Evolutionary conservation across 768 basidiomycete genomes (phyloP).

Genomic region (Suillus plorans): DNA sequence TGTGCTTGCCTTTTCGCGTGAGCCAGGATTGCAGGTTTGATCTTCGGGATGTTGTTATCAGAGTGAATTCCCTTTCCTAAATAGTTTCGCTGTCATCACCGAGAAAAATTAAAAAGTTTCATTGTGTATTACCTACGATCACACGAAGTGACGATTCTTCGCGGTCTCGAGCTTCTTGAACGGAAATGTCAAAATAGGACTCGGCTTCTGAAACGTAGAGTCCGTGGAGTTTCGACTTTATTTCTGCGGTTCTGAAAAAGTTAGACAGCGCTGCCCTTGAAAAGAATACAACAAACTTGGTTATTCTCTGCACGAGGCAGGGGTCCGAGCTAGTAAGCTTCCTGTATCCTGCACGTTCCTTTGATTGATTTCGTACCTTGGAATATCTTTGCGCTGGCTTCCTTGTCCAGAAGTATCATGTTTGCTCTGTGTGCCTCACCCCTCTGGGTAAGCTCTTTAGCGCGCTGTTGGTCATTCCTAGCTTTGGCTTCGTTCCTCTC

Average conservation of each 20-base stretch:
- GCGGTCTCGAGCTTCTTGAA: slow-evolving; percentile 56
- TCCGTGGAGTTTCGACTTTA: slow-evolving; percentile 80
- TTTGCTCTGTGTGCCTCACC: slow-evolving; percentile 70
- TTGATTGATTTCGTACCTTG: slow-evolving; percentile 46
- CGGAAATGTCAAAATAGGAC: slow-evolving; percentile 61
- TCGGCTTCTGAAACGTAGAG: slow-evolving; percentile 88
- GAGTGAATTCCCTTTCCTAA: slow-evolving; percentile 84
- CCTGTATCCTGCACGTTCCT: neutral
- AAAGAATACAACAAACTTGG: neutral
- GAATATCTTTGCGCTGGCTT: slow-evolving; percentile 85
- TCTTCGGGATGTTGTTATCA: slow-evolving; percentile 65
- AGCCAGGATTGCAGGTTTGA: slow-evolving; percentile 85
- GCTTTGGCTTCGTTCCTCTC: slow-evolving; percentile 56
- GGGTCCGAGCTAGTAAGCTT: neutral
- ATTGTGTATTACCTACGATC: slow-evolving; percentile 66
- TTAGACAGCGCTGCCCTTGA: neutral
- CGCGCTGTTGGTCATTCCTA: slow-evolving; percentile 23
- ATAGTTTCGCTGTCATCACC: neutral
- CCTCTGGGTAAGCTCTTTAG: slow-evolving; percentile 71
- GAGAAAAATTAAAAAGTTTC: neutral
- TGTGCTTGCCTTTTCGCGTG: slow-evolving; percentile 68
- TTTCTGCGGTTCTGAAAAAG: slow-evolving; percentile 38
- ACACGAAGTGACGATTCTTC: slow-evolving; percentile 63
- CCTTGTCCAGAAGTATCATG: slow-evolving; percentile 71
- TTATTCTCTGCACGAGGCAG: slow-evolving; percentile 5